These are phyloP conservation scores for Phytopythium aichiense DNA, from an alignment of 352 stramenopile genomes.

Conservation along the genomic window DNA sequence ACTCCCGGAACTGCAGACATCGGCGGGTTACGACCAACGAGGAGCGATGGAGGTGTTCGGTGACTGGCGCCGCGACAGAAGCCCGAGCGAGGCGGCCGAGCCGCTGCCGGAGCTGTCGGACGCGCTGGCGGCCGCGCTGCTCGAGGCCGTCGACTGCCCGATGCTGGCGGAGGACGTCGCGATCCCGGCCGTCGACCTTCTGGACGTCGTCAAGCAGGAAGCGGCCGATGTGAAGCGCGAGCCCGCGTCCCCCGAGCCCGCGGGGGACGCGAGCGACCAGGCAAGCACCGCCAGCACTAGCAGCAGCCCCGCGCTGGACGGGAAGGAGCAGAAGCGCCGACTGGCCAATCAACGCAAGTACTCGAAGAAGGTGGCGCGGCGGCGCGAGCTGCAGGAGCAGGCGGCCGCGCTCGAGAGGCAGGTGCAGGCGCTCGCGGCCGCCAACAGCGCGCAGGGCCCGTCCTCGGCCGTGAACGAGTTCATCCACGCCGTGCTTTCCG, in stretches of 20 bases:
- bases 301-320: neutral
- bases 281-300: neutral
- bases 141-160: slow-evolving; percentile 5
- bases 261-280: neutral
- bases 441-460: neutral
- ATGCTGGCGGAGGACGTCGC: neutral
- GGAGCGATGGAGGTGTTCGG: neutral
- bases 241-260: neutral
- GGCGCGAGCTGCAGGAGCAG: slow-evolving; percentile 5
- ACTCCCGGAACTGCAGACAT: neutral
- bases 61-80: neutral
- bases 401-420: slow-evolving; percentile 1
- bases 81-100: neutral
- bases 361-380: slow-evolving; percentile 5
- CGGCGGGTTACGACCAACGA: neutral
- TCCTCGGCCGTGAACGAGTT: neutral
- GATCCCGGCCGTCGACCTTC: neutral
- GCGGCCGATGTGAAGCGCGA: neutral
- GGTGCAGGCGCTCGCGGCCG: neutral
- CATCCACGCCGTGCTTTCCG: neutral
- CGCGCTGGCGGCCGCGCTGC: slow-evolving; percentile 5
- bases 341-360: slow-evolving; percentile 7
- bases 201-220: neutral
- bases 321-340: neutral
- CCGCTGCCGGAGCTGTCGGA: slow-evolving; percentile 6